These are phyloP conservation scores for Cordyceps farinosa DNA, from an alignment of 2,329 filamentous ascomycete species.

Conservation along the genomic window DNA sequence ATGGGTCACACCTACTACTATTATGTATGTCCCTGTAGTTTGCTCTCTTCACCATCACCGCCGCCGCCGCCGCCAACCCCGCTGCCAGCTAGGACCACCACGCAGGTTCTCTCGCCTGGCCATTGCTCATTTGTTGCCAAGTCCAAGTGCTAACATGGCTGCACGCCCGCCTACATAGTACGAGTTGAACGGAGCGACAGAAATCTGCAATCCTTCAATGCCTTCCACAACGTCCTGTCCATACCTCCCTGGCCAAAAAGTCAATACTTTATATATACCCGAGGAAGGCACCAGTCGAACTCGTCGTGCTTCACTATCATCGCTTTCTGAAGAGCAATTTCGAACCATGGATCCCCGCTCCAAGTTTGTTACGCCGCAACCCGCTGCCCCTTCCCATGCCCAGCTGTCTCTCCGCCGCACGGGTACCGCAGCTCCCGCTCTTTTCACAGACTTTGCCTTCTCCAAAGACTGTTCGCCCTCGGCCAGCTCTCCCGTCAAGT, in stretches of 20 bases:
- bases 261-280: constrained; percentile 83
- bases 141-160: constrained; percentile 1
- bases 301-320: constrained; percentile 64
- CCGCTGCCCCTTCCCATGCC: constrained; percentile 29
- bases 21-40: constrained; percentile 61
- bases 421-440: constrained; percentile 30
- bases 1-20: constrained; percentile 96
- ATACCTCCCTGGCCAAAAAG: constrained; percentile 78
- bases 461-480: constrained; percentile 34
- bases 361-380: constrained; percentile 68
- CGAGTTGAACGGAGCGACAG: constrained; percentile 72
- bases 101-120: constrained; percentile 9
- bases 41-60: constrained; percentile 18
- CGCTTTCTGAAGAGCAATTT: constrained; percentile 54
- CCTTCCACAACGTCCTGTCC: constrained; percentile 78
- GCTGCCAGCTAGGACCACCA: constrained; percentile 9
- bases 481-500: not conserved
- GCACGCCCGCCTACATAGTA: constrained; percentile 56
- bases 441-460: constrained; percentile 43
- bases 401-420: constrained; percentile 30
- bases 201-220: constrained; percentile 69
- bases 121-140: constrained; percentile 5
- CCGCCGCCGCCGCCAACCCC: not conserved
- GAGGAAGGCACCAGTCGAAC: constrained; percentile 58
- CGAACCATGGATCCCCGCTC: constrained; percentile 76